phyloP scores from a whole-genome alignment of 495 filamentous ascomycete species.

The Extremus antarcticus region DNA sequence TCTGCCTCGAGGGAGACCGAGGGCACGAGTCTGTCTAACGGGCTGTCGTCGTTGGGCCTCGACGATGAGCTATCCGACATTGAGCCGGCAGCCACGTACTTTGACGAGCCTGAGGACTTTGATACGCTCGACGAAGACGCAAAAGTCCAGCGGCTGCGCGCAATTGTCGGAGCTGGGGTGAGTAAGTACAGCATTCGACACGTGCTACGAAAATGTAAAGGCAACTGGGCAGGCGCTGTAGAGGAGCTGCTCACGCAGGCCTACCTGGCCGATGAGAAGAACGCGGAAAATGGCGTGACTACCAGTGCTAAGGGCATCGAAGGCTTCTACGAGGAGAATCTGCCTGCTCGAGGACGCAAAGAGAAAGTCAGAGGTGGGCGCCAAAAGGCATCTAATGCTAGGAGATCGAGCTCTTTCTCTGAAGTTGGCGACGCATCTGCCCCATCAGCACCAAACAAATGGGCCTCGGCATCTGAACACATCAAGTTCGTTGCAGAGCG shows the following conservation, averaged over 20 bases:
- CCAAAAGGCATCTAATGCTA: constrained; percentile 3
- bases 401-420: constrained; percentile 1
- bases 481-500: constrained; percentile 48
- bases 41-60: constrained; percentile 19
- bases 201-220: constrained; percentile 51
- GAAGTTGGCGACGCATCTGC: not conserved
- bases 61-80: constrained; percentile 21
- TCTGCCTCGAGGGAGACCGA: constrained; percentile 37
- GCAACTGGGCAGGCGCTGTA: constrained; percentile 56
- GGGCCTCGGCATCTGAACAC: constrained; percentile 45
- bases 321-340: constrained; percentile 51
- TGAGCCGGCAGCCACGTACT: constrained; percentile 9
- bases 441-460: constrained; percentile 35
- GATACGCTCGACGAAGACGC: constrained; percentile 39
- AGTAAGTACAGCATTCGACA: constrained; percentile 51
- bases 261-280: constrained; percentile 52
- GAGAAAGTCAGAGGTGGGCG: constrained; percentile 33
- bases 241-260: constrained; percentile 71
- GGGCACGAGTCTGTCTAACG: constrained; percentile 33
- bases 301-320: constrained; percentile 61
- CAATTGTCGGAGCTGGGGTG: constrained; percentile 57
- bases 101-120: constrained; percentile 11
- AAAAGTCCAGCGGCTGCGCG: constrained; percentile 41
- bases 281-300: constrained; percentile 17
- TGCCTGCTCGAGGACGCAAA: constrained; percentile 34